Conservation (phyloP, 2,329 filamentous ascomycete species). For the Paraphoma sp. region DNA sequence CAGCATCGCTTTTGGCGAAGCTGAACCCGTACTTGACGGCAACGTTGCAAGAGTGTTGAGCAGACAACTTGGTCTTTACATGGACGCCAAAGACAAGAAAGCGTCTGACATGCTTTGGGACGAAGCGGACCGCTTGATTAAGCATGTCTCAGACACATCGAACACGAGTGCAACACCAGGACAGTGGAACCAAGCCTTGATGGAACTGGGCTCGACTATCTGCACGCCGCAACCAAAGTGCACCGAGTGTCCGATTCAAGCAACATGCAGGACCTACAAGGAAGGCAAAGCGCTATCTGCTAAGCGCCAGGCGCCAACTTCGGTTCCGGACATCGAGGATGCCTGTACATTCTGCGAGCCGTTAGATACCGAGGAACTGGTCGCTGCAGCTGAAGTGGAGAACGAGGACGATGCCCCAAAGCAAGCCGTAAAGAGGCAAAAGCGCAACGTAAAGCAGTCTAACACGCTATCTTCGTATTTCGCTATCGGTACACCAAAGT, state of each 20-base stretch:
- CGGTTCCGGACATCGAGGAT: conserved; percentile 38
- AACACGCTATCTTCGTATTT: conserved; percentile 29
- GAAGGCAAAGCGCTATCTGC: conserved; percentile 34
- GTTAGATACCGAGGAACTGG: conserved; percentile 41
- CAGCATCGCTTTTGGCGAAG: conserved; percentile 66
- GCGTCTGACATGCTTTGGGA: conserved; percentile 63
- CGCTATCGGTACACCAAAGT: conserved; percentile 19
- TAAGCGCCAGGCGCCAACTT: conserved; percentile 13
- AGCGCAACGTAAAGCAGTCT: conserved; percentile 23
- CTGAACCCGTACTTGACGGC: conserved; percentile 68
- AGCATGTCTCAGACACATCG: conserved; percentile 40
- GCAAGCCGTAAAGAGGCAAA: conserved; percentile 30
- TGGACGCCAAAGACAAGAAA: conserved; percentile 65
- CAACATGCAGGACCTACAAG: conserved; percentile 41
- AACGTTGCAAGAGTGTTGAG: conserved; percentile 69
- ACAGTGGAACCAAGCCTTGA: conserved; percentile 69
- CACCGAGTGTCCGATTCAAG: conserved; percentile 41
- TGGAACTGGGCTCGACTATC: conserved; percentile 70
- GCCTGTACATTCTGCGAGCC: conserved; percentile 36
- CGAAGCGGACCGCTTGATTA: conserved; percentile 63
- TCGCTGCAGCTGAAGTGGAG: conserved; percentile 20
- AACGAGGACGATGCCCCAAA: conserved; percentile 18
- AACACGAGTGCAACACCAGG: conserved; percentile 60
- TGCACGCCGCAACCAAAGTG: conserved; percentile 68
- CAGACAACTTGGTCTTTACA: conserved; percentile 64